Conservation (phyloP, 495 filamentous ascomycete genomes). For the Poronia punctata region DNA sequence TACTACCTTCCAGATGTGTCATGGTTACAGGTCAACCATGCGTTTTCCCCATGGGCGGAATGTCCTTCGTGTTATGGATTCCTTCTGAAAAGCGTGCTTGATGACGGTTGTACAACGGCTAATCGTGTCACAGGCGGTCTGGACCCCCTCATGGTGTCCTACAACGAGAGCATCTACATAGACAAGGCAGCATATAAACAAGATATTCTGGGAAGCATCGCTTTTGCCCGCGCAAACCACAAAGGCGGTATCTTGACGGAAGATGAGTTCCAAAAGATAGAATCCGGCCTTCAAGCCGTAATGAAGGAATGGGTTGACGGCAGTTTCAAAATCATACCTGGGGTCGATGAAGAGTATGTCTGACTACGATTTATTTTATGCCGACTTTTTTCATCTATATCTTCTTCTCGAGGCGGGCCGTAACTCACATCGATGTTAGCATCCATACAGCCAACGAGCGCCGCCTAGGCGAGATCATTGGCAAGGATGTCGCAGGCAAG, state of each 20-base stretch:
- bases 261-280: conserved; percentile 70
- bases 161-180: conserved; percentile 82
- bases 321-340: conserved; percentile 53
- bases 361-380: too few relatives aligned
- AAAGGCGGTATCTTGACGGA: conserved; percentile 67
- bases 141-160: conserved; percentile 82
- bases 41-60: neutral
- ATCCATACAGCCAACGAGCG: conserved; percentile 94
- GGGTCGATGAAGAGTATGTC: conserved; percentile 48
- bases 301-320: conserved; percentile 64
- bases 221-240: conserved; percentile 79
- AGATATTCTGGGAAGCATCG: conserved; percentile 74
- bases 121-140: conserved; percentile 51
- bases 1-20: conserved; percentile 5
- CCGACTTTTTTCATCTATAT: too few relatives aligned
- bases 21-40: too few relatives aligned
- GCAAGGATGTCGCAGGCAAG: conserved; percentile 80
- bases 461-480: conserved; percentile 81
- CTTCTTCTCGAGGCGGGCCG: neutral
- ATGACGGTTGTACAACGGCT: too few relatives aligned
- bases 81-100: too few relatives aligned
- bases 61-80: too few relatives aligned
- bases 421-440: conserved; percentile 19
- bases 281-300: conserved; percentile 65
- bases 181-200: conserved; percentile 77